Evolutionary conservation across 148 eudicot species (phyloP).

Genomic region (Agrostemma githago): DNA sequence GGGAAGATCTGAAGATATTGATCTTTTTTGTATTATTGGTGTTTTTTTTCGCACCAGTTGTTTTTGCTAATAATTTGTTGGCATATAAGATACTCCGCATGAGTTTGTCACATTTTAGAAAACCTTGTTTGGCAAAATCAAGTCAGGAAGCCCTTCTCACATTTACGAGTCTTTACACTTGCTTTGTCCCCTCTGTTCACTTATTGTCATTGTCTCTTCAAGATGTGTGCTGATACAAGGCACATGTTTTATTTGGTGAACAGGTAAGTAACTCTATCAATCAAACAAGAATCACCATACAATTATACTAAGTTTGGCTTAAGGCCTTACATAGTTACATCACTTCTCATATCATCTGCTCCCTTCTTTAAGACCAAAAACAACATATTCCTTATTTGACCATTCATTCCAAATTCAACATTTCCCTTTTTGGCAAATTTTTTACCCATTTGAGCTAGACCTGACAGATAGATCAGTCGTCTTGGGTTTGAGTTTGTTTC

Average conservation of each 20-base stretch:
- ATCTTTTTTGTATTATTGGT: not conserved
- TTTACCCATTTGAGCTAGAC: no score
- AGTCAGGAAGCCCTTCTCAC: conserved; percentile 1
- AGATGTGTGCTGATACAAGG: not conserved
- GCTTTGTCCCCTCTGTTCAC: not conserved
- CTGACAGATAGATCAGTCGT: no score
- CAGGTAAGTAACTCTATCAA: no score
- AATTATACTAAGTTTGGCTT: no score
- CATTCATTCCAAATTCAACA: no score
- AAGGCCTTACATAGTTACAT: no score
- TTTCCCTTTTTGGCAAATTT: no score
- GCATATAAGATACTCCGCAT: not conserved
- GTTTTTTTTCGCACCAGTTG: not conserved
- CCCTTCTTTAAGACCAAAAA: no score
- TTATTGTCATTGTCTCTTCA: not conserved
- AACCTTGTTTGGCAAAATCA: not conserved
- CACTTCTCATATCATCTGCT: no score
- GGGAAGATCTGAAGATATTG: not conserved
- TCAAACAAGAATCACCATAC: no score
- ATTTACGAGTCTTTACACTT: not conserved
- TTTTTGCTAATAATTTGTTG: not conserved
- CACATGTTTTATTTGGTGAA: not conserved
- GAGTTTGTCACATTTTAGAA: not conserved
- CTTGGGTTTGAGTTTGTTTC: no score
- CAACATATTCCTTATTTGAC: no score